These are phyloP conservation scores for Leishmania mexicana DNA, from an alignment of 208 protist genomes.

Conservation along the genomic window DNA sequence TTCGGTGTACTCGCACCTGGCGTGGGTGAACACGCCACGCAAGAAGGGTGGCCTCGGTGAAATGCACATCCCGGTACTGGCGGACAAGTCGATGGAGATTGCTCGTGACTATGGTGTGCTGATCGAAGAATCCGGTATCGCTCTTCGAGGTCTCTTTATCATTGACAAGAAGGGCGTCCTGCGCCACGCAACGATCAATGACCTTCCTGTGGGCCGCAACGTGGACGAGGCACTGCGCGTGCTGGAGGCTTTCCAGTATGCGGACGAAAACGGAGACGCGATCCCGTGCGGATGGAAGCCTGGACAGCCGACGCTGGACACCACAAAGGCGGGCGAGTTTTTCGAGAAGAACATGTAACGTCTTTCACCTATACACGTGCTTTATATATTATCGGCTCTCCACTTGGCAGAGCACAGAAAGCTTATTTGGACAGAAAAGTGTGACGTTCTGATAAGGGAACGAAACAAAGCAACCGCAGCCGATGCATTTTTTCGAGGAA, in stretches of 20 bases:
- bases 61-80: slow-evolving; percentile 96
- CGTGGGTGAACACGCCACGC: slow-evolving; percentile 95
- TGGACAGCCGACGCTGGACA: slow-evolving; percentile 92
- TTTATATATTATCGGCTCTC: background rate
- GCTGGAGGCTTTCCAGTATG: slow-evolving; percentile 96
- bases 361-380: background rate
- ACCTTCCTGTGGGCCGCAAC: slow-evolving; percentile 95
- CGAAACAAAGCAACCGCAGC: background rate
- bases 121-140: slow-evolving; percentile 84
- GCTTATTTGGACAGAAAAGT: background rate
- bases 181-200: slow-evolving; percentile 94
- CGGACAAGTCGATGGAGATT: slow-evolving; percentile 95
- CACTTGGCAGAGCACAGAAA: background rate
- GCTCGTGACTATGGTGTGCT: slow-evolving; percentile 95
- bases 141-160: slow-evolving; percentile 95
- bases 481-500: background rate
- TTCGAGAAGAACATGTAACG: slow-evolving; percentile 84
- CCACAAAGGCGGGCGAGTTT: slow-evolving; percentile 90
- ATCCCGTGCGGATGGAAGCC: slow-evolving; percentile 96
- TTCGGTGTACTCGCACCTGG: slow-evolving; percentile 94
- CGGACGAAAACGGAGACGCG: slow-evolving; percentile 95
- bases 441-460: background rate
- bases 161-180: slow-evolving; percentile 95
- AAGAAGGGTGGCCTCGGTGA: slow-evolving; percentile 96
- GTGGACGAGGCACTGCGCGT: slow-evolving; percentile 97